Conservation (phyloP, 2,329 filamentous ascomycete species). For the Emergomyces orientalis region DNA sequence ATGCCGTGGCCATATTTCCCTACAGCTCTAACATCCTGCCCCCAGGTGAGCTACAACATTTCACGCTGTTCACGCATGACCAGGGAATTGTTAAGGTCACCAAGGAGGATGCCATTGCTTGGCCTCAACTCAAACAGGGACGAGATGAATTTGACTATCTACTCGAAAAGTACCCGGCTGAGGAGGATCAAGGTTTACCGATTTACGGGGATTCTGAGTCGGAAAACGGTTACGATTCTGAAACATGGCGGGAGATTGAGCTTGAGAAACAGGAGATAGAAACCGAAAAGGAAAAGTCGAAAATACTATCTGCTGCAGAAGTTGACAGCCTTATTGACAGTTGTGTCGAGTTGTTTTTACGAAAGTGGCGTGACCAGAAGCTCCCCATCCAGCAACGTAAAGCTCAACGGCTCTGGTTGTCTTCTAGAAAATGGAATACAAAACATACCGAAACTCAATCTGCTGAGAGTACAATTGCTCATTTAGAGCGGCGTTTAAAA, state of each 20-base stretch:
- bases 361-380: conserved; percentile 51
- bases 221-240: conserved; percentile 47
- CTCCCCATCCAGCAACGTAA: conserved; percentile 47
- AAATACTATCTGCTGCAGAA: conserved; percentile 37
- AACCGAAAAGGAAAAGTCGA: conserved; percentile 14
- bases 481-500: conserved; percentile 45
- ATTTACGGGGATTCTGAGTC: conserved; percentile 48
- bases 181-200: conserved; percentile 39
- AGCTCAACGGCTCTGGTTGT: conserved; percentile 54
- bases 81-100: conserved; percentile 20
- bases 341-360: conserved; percentile 43
- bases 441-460: conserved; percentile 37
- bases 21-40: conserved; percentile 16
- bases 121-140: conserved; percentile 21
- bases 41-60: conserved; percentile 16
- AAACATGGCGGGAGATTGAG: conserved; percentile 50
- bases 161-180: conserved; percentile 36
- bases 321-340: conserved; percentile 47
- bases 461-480: conserved; percentile 37
- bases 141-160: conserved; percentile 26
- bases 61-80: conserved; percentile 25
- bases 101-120: conserved; percentile 22
- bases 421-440: conserved; percentile 39
- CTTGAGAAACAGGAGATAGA: conserved; percentile 26
- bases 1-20: conserved; percentile 23